Base-by-base conservation (phyloP, 2,329 filamentous ascomycete species). In the Colletotrichum sp. region DNA sequence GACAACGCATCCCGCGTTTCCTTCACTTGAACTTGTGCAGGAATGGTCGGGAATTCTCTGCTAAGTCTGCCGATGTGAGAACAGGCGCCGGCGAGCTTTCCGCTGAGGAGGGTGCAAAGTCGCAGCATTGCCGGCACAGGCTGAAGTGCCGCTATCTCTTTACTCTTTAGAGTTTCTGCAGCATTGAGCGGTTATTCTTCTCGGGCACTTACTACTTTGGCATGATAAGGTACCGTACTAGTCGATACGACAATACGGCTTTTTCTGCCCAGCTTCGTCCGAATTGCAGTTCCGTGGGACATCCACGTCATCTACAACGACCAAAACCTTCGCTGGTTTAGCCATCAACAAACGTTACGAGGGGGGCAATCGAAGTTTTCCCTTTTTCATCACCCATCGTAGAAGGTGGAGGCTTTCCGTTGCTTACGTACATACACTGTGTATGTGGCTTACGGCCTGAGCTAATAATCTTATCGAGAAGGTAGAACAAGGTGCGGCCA, bases 401-500 rank as follows among this genome's bases (percentile, higher is more conserved):
- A 13, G 32, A 8, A n/a, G 38, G 26, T 34, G 30, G 9, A 55
- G 8, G 18, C 21, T 36, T 58, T 21, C n/a, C 8, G 5, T 7
- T 30, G 55, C 73, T 75, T 75, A 64, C 43, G 43, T 52, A 52
- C 43, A 13, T 52, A 52, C 43, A 52, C 43, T 21, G 43, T 52
- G 43, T 52, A 24, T 52, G 38, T 52, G 61, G 24, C 24, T 65
- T 36, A 72, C 64, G 26, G n/a, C 16, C 18, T 8, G 18, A 10
- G 26, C 26, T 28, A 13, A 18, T 30, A 55, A 62, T 43, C 68
- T 71, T 55, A 71, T 66, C 55, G 24, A 52, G 58, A 13, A 32
- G 13, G n/a, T 21, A 26, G 36, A 75, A 74, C 71, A 76, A 76
- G 66, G 66, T 76, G 74, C 62, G 74, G 74, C 70, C 74, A 76